These are phyloP conservation scores for Auricularia cornea DNA, from an alignment of 768 basidiomycete genomes.

Conservation along the genomic window DNA sequence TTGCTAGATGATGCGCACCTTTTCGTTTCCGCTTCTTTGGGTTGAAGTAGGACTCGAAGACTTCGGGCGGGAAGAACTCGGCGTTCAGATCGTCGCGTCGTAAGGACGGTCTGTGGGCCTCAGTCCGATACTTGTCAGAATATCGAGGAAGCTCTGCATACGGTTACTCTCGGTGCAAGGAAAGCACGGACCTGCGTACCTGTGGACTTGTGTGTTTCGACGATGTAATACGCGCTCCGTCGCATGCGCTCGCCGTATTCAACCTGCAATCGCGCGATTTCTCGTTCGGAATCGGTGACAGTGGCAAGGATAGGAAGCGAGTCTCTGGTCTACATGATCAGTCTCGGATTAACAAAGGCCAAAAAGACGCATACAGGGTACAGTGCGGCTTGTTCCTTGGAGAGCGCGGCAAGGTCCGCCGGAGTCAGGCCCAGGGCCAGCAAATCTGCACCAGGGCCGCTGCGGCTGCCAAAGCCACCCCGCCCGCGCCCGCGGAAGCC, in stretches of 20 bases:
- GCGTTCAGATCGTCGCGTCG: slow-evolving; percentile 63
- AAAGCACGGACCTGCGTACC: slow-evolving; percentile 28
- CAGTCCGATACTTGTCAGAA: slow-evolving; percentile 75
- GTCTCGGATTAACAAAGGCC: not conserved
- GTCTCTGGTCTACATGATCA: slow-evolving; percentile 46
- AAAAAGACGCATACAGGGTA: slow-evolving; percentile 59
- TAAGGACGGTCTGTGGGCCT: slow-evolving; percentile 44
- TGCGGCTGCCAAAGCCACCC: slow-evolving; percentile 44
- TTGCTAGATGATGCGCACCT: slow-evolving; percentile 5
- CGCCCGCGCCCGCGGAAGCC: slow-evolving; percentile 43
- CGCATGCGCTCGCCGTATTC: slow-evolving; percentile 58
- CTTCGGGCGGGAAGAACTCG: slow-evolving; percentile 68
- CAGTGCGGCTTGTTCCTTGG: slow-evolving; percentile 65
- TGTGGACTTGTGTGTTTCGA: slow-evolving; percentile 58
- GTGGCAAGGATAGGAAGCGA: slow-evolving; percentile 61
- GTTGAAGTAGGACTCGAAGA: slow-evolving; percentile 71
- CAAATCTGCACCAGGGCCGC: slow-evolving; percentile 30
- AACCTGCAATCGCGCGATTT: slow-evolving; percentile 56
- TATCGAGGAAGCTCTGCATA: slow-evolving; percentile 64
- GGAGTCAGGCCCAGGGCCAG: slow-evolving; percentile 77
- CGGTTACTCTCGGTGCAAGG: not conserved
- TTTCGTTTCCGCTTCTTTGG: slow-evolving; percentile 30
- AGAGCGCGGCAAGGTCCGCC: slow-evolving; percentile 68
- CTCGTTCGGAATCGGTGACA: slow-evolving; percentile 54
- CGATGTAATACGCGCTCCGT: slow-evolving; percentile 65